Evolutionary conservation across 306 rosid species (phyloP), one percentile per base, ranked within the genome.

Genomic region (Prunus fruticosa): DNA sequence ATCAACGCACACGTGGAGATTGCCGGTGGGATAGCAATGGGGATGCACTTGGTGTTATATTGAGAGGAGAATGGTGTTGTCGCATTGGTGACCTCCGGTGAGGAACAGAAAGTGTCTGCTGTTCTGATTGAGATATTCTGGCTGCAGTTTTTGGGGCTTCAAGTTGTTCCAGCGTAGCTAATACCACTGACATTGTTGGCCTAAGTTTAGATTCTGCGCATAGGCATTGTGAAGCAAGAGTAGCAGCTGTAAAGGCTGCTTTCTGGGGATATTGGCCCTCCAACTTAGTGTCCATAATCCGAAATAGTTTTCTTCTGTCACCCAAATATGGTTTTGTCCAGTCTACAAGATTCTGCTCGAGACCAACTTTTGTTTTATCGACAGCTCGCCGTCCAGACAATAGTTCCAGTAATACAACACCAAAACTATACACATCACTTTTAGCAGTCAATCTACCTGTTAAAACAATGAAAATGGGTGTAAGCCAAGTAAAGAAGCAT

Each of bases 371-470:
- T 5, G 88, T 53, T 79, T 87, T 89, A 51, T 93, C 98, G 2
- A 89, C 93, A 0, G 97, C 97, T 3, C 93, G 91, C 65, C 91
- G 80, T 65, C 99, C 99, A 0, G 97, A 86, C 64, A 95, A 50
- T 25, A 95, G 88, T 75, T 95, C 99, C 23, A 92, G 84, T 71
- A 95, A 62, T 76, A 95, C 99, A 25, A 95, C 99, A 25, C 97
- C 99, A 71, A 92, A 95, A 64, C 99, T 92, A 72, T 95, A 95
- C 8, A 95, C 97, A 12, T 95, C 99, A 54, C 99, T 92, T 41
- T 95, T 95, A 3, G 97, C 89, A 0, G 97, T 95, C 43, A 95
- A 74, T 49, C 97, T 91, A 82, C 98, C 98, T 95, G 84, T 41
- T 49, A 13, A 18, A 79, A 32, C 49, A 25, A 45, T 20, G 25